Evolutionary conservation across 352 stramenopile species (phyloP).

Genomic region (Globisporangium middletonii): DNA sequence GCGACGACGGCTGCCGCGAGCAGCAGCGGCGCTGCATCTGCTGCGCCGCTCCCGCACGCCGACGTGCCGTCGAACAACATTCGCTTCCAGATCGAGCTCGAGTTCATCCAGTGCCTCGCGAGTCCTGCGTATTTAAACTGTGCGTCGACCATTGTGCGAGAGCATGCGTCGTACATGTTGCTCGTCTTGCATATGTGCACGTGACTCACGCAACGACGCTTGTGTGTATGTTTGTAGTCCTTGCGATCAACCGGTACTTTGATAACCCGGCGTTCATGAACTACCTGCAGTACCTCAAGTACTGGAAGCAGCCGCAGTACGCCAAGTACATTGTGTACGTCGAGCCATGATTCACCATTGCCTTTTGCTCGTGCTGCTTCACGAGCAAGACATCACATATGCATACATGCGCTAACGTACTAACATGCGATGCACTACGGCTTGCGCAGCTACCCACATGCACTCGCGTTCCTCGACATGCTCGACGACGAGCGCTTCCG

Average conservation of each 20-base stretch:
- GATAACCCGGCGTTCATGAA: slow-evolving; percentile 87
- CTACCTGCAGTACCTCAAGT: slow-evolving; percentile 90
- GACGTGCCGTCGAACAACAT: slow-evolving; percentile 85
- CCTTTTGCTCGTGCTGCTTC: not conserved
- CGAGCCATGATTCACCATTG: not conserved
- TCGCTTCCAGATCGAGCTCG: slow-evolving; percentile 90
- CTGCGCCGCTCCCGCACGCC: slow-evolving; percentile 15
- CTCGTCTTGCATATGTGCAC: not conserved
- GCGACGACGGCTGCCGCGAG: not conserved
- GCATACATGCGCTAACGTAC: not conserved
- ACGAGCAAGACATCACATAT: not conserved
- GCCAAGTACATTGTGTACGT: slow-evolving; percentile 87
- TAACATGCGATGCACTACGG: not conserved
- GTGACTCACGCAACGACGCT: no score
- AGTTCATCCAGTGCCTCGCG: slow-evolving; percentile 90
- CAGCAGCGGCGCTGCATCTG: not conserved
- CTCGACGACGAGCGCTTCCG: slow-evolving; percentile 84
- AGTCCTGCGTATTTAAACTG: slow-evolving; percentile 88
- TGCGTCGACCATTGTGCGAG: slow-evolving; percentile 15
- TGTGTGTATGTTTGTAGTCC: slow-evolving; percentile 28
- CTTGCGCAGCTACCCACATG: slow-evolving; percentile 66
- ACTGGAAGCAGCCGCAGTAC: slow-evolving; percentile 91
- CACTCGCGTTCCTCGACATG: slow-evolving; percentile 86
- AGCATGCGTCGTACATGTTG: not conserved
- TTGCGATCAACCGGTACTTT: slow-evolving; percentile 90